Percentiles rank a stretch among this genome's conserved stretches.
Conservation (phyloP, 2,329 filamentous ascomycete species). For the Cladobotryum protrusum region DNA sequence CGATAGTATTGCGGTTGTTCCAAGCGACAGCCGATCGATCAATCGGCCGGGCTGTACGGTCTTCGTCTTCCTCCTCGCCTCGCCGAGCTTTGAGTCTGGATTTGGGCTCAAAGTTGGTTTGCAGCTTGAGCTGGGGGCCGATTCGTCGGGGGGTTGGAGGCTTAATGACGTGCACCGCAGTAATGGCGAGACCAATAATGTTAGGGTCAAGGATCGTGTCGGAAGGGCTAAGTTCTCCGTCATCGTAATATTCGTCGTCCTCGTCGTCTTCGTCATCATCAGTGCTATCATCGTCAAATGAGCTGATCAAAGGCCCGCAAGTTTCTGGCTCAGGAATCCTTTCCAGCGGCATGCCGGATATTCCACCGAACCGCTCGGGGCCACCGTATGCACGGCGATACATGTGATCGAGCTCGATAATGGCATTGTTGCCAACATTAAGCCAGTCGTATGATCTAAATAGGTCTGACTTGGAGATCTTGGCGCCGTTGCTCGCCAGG, state of each 20-base stretch:
- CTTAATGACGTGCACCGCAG: constrained; percentile 18
- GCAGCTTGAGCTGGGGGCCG: constrained; percentile 32
- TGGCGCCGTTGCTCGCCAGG: constrained; percentile 44
- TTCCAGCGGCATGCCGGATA: constrained; percentile 30
- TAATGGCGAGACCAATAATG: constrained; percentile 20
- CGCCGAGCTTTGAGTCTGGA: constrained; percentile 2
- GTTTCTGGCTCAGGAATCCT: not conserved
- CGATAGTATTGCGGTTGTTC: constrained; percentile 32
- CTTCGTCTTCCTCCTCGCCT: constrained; percentile 26
- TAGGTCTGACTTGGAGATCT: constrained; percentile 46
- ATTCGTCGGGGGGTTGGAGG: constrained; percentile 21
- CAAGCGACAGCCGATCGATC: constrained; percentile 26
- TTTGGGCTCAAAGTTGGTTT: constrained; percentile 35
- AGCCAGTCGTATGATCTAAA: constrained; percentile 52
- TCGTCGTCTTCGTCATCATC: constrained; percentile 16
- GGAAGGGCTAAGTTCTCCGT: constrained; percentile 13
- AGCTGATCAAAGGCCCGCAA: not conserved
- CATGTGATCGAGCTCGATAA: constrained; percentile 50
- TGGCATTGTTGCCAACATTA: constrained; percentile 42
- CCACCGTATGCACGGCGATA: constrained; percentile 53
- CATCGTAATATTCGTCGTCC: constrained; percentile 14
- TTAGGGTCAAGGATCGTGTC: constrained; percentile 12
- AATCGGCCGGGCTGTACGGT: constrained; percentile 32
- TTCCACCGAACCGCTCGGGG: constrained; percentile 36
- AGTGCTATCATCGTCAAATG: constrained; percentile 5